phyloP scores from a whole-genome alignment of 2,329 filamentous ascomycete species.

The Coniochaeta sp. region DNA sequence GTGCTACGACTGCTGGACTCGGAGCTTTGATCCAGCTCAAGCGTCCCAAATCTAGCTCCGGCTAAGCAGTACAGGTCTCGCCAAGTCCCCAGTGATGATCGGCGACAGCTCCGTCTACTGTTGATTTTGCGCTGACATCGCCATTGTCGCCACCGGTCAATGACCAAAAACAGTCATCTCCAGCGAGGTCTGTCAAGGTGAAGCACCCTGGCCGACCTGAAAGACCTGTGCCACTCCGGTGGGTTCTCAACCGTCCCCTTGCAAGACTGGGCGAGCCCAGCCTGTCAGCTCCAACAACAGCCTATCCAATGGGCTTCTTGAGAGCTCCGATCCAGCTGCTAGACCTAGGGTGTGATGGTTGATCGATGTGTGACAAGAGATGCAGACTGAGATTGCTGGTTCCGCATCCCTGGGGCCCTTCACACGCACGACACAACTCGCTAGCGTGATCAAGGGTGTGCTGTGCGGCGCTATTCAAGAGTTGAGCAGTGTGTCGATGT shows the following conservation, averaged over 20 bases:
- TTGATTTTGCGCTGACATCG: too few species aligned
- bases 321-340: neutral
- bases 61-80: too few species aligned
- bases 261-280: neutral
- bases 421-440: neutral
- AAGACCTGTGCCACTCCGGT: neutral
- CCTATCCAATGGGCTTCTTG: neutral
- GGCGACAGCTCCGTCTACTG: too few species aligned
- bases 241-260: neutral
- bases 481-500: too few species aligned
- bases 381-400: neutral
- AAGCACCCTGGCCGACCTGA: neutral
- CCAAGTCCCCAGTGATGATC: too few species aligned
- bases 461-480: neutral
- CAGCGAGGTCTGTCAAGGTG: too few species aligned
- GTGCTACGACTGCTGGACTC: too few species aligned
- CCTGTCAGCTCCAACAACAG: neutral
- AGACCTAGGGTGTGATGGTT: neutral
- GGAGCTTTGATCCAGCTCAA: too few species aligned
- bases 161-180: too few species aligned
- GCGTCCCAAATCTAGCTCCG: too few species aligned
- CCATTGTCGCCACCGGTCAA: too few species aligned
- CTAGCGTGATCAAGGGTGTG: neutral
- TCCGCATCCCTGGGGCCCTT: neutral
- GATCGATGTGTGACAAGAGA: slow-evolving; percentile 2